These are phyloP conservation scores for Trichophyton mentagrophytes DNA, from an alignment of 2,329 filamentous ascomycete genomes.

Conservation along the genomic window DNA sequence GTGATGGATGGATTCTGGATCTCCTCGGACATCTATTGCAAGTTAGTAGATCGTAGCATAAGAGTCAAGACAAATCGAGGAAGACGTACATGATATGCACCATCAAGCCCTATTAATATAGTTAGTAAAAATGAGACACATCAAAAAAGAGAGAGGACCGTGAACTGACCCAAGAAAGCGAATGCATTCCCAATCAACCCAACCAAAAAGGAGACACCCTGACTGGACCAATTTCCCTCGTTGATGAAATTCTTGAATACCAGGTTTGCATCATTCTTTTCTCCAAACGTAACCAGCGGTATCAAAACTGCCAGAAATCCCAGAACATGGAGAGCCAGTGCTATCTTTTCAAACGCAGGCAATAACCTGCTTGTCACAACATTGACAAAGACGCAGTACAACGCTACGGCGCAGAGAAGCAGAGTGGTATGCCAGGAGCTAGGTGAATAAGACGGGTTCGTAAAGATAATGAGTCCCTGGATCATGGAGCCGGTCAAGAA, in stretches of 20 bases:
- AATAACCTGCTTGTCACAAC: constrained; percentile 35
- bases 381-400: constrained; percentile 40
- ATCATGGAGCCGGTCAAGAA: constrained; percentile 25
- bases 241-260: constrained; percentile 31
- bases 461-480: constrained; percentile 25
- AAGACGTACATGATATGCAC: constrained; percentile 23
- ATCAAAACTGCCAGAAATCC: constrained; percentile 35
- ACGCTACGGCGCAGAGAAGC: constrained; percentile 37
- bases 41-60: constrained; percentile 7
- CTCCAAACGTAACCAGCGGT: constrained; percentile 23
- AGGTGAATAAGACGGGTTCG: constrained; percentile 19
- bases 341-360: constrained; percentile 39
- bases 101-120: constrained; percentile 21
- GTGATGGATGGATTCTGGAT: constrained; percentile 36
- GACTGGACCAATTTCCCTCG: constrained; percentile 25
- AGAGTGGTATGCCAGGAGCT: constrained; percentile 32
- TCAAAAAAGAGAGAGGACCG: background rate
- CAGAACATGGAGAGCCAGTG: constrained; percentile 38
- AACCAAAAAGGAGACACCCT: constrained; percentile 29
- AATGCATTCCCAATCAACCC: constrained; percentile 20
- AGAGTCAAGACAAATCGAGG: constrained; percentile 10
- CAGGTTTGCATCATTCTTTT: constrained; percentile 14
- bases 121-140: constrained; percentile 9
- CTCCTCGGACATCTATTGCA: constrained; percentile 37
- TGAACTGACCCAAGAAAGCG: constrained; percentile 17